Evolutionary conservation across 805 yeast genomes (phyloP), one percentile per base, ranked within the genome.

Genomic region (Citeromyces matritensis): DNA sequence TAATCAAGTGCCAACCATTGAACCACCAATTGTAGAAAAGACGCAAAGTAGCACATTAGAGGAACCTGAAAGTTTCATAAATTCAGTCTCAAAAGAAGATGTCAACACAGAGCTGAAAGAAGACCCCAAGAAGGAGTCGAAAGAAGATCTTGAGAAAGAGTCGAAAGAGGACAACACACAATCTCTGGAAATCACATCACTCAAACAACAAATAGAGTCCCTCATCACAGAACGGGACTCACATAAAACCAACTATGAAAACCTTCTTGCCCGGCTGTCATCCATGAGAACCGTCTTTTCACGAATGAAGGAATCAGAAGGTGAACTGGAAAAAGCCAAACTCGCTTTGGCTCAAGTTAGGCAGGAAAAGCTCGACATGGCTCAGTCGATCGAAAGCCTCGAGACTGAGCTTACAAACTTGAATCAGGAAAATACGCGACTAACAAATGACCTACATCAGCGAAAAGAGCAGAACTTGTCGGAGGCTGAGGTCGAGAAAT

Each of bases 231-330:
- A 76, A 42, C 62, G 77, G 34, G 76, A 67, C 30, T 63, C 65
- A 21, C 60, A 67, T 19, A 71, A 75, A 40, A 57, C 61, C 2
- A 72, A 73, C 38, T 77, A 79, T 43, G 76, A 77, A 37, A 58
- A 66, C 4, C 51, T 81, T 23, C 49, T 81, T 36, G 69, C 69
- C 38, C 64, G 77, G 46, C 48, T 81, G 11, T 68, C 83, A 1
- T 68, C 81, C 2, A 79, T 80, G 88, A 80, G 78, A 40, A 57
- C 75, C 1, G 65, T 80, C 2, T 80, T 80, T 49, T 61, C 56
- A 26, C 79, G 80, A 39, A 77, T 79, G 82, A 76, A 79, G 44
- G 77, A 69, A 35, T 58, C 83, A 0, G 77, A 79, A 44, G 53
- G 49, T 3, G 81, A 78, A 40, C 55, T 81, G 12, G 82, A 68